Evolutionary conservation across 495 filamentous ascomycete species (phyloP), one percentile per base, ranked within the genome.

Genomic region (Aspergillus sparsus): DNA sequence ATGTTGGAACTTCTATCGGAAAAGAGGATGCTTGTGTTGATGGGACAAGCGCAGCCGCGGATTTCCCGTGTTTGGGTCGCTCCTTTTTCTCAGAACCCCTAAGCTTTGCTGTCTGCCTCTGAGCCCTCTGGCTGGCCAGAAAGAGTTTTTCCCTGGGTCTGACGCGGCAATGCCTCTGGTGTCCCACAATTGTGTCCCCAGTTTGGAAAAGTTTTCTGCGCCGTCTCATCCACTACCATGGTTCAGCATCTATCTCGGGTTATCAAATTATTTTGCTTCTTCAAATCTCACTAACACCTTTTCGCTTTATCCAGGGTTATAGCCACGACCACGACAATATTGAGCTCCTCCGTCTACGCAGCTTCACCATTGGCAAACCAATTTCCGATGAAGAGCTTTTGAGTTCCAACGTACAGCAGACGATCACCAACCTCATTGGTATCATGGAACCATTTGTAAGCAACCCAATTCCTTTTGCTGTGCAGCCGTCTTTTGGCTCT

Each of bases 291-390:
- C 68, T 63, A 32, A 67, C 64, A 59, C 34, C 12, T 39, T 49
- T 60, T 47, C 46, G 57, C 58, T 52, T 39, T 58, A 16, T 61
- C 39, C 65, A 91, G 87, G 91, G 90, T 61, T 95, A 90, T 70
- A 78, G 83, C 34, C 75, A 82, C 12, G 85, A 90, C 55, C 87
- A 95, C 65, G 71, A 82, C 41, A 86, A 93, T 58, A 90, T 94
- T 64, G 80, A 85, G 44, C 79, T 95, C 56, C 77, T 95, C 51
- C 86, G 89, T 57, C 80, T 96, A 60, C 81, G 85, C 62, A 93
- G 86, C 70, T 94, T 85, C 68, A 91, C 88, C 0, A 73, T 93
- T 37, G 81, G 86, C 35, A 85, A 74, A 57, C 82, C 85, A 64
- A 66, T 95, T 44, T 55, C 76, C 12, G 89, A 93, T 57, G 66